phyloP scores from a whole-genome alignment of 2,329 filamentous ascomycete species.

The Colletotrichum sp. region DNA sequence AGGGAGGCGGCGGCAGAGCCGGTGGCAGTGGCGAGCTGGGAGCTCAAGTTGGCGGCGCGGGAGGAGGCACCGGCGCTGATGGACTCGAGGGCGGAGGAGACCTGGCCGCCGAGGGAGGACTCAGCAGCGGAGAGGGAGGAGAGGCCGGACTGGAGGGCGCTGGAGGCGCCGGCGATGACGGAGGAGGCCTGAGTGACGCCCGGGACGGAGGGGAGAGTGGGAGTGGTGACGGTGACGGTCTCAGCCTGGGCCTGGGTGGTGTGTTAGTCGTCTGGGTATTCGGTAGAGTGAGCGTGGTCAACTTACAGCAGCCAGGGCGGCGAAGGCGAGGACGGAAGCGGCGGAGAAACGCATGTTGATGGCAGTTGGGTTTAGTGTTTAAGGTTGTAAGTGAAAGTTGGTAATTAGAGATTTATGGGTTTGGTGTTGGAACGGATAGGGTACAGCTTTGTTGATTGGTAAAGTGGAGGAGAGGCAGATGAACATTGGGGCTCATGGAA shows the following conservation, averaged over 20 bases:
- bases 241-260: conserved; percentile 21
- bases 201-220: conserved; percentile 12
- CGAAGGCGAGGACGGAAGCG: conserved; percentile 41
- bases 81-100: conserved; percentile 13
- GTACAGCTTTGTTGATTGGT: not conserved
- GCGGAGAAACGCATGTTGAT: conserved; percentile 48
- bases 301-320: conserved; percentile 32
- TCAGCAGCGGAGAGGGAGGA: conserved; percentile 26
- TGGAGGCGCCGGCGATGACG: not conserved
- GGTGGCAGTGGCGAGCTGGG: conserved; percentile 27
- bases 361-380: not conserved
- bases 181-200: conserved; percentile 10
- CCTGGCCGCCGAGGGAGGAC: conserved; percentile 26
- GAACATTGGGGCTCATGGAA: not conserved
- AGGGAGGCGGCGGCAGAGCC: not conserved
- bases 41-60: conserved; percentile 27
- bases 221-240: conserved; percentile 22
- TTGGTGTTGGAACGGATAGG: not conserved
- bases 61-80: conserved; percentile 1
- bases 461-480: not conserved
- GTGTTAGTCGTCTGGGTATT: not conserved
- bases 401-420: not conserved
- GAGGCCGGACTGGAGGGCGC: conserved; percentile 1
- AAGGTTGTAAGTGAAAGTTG: not conserved
- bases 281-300: not conserved